A percentile compares a stretch with the other conserved stretches of the same genome.
These are phyloP conservation scores for Teratosphaeria pseudoeucalypti DNA, from an alignment of 2,329 filamentous ascomycete genomes.

Conservation along the genomic window DNA sequence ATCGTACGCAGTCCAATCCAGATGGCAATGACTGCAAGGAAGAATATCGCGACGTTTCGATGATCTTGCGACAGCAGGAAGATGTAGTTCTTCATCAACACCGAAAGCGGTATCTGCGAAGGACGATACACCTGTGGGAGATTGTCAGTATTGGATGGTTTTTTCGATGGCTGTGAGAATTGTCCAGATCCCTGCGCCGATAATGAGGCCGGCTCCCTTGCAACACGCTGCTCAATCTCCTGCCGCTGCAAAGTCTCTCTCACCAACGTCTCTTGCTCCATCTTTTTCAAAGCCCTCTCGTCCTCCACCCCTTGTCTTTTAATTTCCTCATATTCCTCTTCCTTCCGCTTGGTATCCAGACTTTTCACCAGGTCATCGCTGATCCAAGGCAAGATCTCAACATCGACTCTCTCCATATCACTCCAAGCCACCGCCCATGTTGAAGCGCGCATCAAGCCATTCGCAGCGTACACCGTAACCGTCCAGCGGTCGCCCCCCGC, in stretches of 20 bases:
- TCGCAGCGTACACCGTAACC: slow-evolving; percentile 86
- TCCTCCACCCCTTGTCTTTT: slow-evolving; percentile 25
- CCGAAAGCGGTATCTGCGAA: slow-evolving; percentile 41
- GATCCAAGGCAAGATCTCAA: slow-evolving; percentile 73
- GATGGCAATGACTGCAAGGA: slow-evolving; percentile 25
- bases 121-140: slow-evolving; percentile 22
- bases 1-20: slow-evolving; percentile 1
- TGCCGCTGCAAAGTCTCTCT: slow-evolving; percentile 1
- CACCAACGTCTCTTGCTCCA: slow-evolving; percentile 15
- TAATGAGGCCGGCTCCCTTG: neutral
- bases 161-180: neutral
- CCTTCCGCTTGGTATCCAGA: slow-evolving; percentile 41
- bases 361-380: slow-evolving; percentile 48
- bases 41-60: slow-evolving; percentile 41
- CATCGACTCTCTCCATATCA: slow-evolving; percentile 97
- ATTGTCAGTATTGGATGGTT: slow-evolving; percentile 1
- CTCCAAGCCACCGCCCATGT: slow-evolving; percentile 92
- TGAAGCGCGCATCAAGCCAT: slow-evolving; percentile 82
- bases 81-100: slow-evolving; percentile 45
- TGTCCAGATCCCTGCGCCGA: neutral
- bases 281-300: slow-evolving; percentile 7
- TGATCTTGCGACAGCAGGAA: slow-evolving; percentile 42
- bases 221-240: neutral
- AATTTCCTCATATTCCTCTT: slow-evolving; percentile 30
- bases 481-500: slow-evolving; percentile 51